Evolutionary conservation across 306 rosid genomes (phyloP).

Genomic region (Glycyrrhiza uralensis): DNA sequence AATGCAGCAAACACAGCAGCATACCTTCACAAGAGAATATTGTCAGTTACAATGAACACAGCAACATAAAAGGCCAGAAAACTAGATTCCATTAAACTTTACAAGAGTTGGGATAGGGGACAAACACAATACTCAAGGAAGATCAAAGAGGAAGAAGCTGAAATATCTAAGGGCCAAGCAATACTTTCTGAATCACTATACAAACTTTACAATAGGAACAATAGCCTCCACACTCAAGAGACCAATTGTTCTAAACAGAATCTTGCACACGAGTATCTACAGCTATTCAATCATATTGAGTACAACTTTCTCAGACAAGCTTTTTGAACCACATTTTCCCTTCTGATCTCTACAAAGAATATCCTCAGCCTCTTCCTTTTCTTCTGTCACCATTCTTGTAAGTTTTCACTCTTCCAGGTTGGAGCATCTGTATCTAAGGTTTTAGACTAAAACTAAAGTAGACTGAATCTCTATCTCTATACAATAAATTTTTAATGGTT

Average conservation of each 20-base stretch:
- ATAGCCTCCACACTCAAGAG: not conserved
- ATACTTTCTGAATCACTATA: not conserved
- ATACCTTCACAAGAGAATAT: slow-evolving; percentile 51
- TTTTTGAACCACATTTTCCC: not conserved
- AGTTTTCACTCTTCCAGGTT: not conserved
- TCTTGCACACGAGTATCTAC: not conserved
- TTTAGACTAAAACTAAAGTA: not conserved
- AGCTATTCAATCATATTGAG: not conserved
- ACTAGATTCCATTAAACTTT: not conserved
- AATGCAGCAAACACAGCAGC: slow-evolving; percentile 89
- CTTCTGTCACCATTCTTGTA: not conserved
- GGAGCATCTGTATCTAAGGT: not conserved
- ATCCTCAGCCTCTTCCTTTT: not conserved
- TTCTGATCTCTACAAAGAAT: not conserved
- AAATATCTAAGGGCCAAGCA: not conserved
- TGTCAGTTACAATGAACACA: slow-evolving; percentile 29
- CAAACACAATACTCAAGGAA: not conserved
- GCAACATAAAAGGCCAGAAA: slow-evolving; percentile 10
- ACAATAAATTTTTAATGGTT: not conserved
- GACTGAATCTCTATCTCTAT: not conserved
- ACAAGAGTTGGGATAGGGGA: not conserved
- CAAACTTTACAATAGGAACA: not conserved
- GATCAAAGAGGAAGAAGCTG: slow-evolving; percentile 17
- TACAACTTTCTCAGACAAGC: not conserved
- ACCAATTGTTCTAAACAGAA: slow-evolving; percentile 2